Evolutionary conservation across 352 stramenopile species (phyloP).

Genomic region (Globisporangium paroecandrum): DNA sequence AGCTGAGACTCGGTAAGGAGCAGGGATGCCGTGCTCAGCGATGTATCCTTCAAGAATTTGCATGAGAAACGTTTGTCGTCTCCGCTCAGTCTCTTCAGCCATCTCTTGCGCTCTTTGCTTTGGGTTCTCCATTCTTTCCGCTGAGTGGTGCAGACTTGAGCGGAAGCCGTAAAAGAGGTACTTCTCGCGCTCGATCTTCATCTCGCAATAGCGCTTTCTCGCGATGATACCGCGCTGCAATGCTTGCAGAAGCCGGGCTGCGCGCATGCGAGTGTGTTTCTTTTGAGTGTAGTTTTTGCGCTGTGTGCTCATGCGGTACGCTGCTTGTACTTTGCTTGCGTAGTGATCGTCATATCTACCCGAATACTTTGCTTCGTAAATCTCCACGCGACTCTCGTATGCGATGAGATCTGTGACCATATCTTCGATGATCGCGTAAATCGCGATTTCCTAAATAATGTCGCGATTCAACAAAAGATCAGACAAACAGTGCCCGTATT

Average conservation of each 20-base stretch:
- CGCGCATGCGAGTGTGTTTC: conserved; percentile 41
- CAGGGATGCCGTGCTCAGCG: conserved; percentile 31
- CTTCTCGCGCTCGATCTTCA: conserved; percentile 56
- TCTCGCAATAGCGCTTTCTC: conserved; percentile 44
- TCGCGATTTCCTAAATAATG: conserved; percentile 40
- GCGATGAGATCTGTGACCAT: conserved; percentile 53
- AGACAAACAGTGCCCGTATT: not conserved
- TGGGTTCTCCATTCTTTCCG: conserved; percentile 39
- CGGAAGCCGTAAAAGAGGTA: conserved; percentile 68
- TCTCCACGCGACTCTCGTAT: conserved; percentile 49
- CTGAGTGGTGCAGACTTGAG: conserved; percentile 49
- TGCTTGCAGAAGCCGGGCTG: conserved; percentile 61
- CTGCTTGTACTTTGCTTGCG: conserved; percentile 66
- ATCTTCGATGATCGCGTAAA: conserved; percentile 51
- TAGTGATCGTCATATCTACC: conserved; percentile 62
- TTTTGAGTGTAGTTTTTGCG: conserved; percentile 49
- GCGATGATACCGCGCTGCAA: conserved; percentile 63
- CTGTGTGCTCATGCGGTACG: conserved; percentile 67
- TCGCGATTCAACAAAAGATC: not conserved
- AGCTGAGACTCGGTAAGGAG: conserved; percentile 32
- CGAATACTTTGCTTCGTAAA: conserved; percentile 54
- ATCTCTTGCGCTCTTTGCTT: conserved; percentile 31
- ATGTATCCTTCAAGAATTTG: conserved; percentile 60
- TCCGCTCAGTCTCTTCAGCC: conserved; percentile 34
- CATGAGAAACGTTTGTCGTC: conserved; percentile 62